phyloP scores from a whole-genome alignment of 495 filamentous ascomycete species.

The Penicillium manginii region DNA sequence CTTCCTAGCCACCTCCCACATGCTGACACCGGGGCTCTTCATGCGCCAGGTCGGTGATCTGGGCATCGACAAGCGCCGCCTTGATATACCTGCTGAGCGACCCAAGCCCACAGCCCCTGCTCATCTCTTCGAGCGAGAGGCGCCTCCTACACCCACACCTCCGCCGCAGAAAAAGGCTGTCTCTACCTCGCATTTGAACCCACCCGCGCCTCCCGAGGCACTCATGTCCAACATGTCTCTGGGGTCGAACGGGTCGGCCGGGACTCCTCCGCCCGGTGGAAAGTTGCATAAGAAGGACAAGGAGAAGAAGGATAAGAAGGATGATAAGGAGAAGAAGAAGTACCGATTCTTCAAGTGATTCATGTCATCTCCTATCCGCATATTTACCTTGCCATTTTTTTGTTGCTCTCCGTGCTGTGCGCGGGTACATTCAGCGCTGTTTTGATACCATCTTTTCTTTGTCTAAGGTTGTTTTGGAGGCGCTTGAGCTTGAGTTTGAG shows the following conservation, averaged over 20 bases:
- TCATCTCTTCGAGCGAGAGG: slow-evolving; percentile 82
- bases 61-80: slow-evolving; percentile 67
- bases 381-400: slow-evolving; percentile 2
- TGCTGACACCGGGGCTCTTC: slow-evolving; percentile 81
- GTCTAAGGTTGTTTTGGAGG: slow-evolving; percentile 22
- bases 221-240: slow-evolving; percentile 64
- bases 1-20: slow-evolving; percentile 90
- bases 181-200: slow-evolving; percentile 31
- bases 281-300: slow-evolving; percentile 40
- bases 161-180: slow-evolving; percentile 42
- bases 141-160: slow-evolving; percentile 47
- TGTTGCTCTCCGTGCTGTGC: slow-evolving; percentile 12
- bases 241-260: slow-evolving; percentile 43
- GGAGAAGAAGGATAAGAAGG: slow-evolving; percentile 75
- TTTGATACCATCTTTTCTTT: slow-evolving; percentile 44
- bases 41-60: slow-evolving; percentile 81
- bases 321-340: slow-evolving; percentile 69
- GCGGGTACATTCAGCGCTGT: slow-evolving; percentile 32
- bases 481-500: slow-evolving; percentile 8
- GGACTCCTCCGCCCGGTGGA: slow-evolving; percentile 27
- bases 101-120: slow-evolving; percentile 80
- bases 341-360: slow-evolving; percentile 72
- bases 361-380: slow-evolving; percentile 3
- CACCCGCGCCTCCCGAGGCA: slow-evolving; percentile 56
- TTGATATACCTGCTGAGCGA: slow-evolving; percentile 81